Evolutionary conservation across 2,329 filamentous ascomycete genomes (phyloP).

Genomic region (Fusarium longipes): DNA sequence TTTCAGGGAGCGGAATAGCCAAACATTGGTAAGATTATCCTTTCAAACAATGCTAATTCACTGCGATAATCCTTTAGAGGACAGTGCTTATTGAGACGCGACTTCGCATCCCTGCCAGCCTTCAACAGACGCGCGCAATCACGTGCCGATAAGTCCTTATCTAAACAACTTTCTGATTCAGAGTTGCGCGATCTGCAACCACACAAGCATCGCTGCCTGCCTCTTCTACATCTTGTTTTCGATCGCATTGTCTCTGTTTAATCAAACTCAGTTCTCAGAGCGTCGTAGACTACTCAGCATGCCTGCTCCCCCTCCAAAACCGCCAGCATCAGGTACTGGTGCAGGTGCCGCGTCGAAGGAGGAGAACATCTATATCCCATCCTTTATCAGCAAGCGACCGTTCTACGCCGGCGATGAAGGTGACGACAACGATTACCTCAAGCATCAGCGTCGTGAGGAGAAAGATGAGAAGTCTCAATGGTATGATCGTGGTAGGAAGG

Average conservation of each 20-base stretch:
- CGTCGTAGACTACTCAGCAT: background rate
- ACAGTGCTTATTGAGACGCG: constrained; percentile 21
- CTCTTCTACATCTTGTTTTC: background rate
- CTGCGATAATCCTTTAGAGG: background rate
- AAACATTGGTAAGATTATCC: background rate
- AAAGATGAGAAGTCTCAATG: constrained; percentile 82
- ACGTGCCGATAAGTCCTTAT: constrained; percentile 42
- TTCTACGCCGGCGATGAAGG: constrained; percentile 91
- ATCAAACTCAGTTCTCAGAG: background rate
- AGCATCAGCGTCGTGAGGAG: constrained; percentile 81
- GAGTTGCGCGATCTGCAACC: constrained; percentile 11
- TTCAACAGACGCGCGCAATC: constrained; percentile 15
- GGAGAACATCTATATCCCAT: constrained; percentile 97
- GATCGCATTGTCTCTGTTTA: background rate
- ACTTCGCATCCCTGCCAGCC: constrained; percentile 7
- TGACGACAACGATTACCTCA: constrained; percentile 86
- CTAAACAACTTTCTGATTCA: constrained; percentile 15
- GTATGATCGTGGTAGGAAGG: constrained; percentile 90
- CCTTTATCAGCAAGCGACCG: constrained; percentile 97
- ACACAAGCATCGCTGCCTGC: background rate
- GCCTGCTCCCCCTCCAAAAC: constrained; percentile 50
- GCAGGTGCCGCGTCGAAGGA: constrained; percentile 73
- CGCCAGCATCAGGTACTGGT: constrained; percentile 51
- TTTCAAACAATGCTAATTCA: background rate
- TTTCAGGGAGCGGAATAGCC: background rate